A percentile compares a stretch with the other conserved stretches of the same genome.
phyloP scores from a whole-genome alignment of 257 asterid genomes.

The Nemophila menziesii region DNA sequence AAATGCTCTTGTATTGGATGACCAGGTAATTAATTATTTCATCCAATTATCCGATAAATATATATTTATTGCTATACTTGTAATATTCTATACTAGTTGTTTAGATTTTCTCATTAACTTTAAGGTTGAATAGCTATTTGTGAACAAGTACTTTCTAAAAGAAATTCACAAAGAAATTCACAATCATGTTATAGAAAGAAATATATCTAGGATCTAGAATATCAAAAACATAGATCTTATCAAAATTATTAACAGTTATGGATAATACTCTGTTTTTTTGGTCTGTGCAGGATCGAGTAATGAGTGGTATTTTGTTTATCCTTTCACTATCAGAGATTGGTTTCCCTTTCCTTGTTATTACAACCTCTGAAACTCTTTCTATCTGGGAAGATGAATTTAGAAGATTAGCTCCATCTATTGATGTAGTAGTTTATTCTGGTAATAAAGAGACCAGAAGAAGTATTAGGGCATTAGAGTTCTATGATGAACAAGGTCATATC shows the following conservation, averaged over 20 bases:
- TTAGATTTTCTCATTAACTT: no score
- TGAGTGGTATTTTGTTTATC: constrained; percentile 29
- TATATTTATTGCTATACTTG: no score
- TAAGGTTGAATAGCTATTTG: no score
- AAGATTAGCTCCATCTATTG: constrained; percentile 43
- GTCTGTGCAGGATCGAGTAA: constrained; percentile 24
- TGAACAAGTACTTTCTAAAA: no score
- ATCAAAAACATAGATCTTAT: no score
- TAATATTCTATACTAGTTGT: no score
- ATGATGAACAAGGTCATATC: constrained; percentile 33
- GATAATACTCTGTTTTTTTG: background rate
- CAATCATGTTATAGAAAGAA: no score
- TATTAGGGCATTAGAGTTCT: constrained; percentile 50
- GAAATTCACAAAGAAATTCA: no score
- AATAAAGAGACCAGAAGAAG: constrained; percentile 30
- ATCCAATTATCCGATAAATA: no score
- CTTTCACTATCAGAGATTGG: constrained; percentile 27
- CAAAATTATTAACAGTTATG: no score
- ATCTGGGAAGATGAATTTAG: constrained; percentile 60
- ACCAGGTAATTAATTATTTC: constrained; percentile 60
- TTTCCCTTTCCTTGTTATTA: constrained; percentile 47
- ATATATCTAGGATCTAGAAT: no score
- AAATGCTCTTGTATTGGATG: constrained; percentile 49
- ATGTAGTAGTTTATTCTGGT: constrained; percentile 51
- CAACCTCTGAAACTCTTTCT: constrained; percentile 27